phyloP scores from a whole-genome alignment of 1,284 basidiomycete genomes.

The Exobasidium cylindrosporum region DNA sequence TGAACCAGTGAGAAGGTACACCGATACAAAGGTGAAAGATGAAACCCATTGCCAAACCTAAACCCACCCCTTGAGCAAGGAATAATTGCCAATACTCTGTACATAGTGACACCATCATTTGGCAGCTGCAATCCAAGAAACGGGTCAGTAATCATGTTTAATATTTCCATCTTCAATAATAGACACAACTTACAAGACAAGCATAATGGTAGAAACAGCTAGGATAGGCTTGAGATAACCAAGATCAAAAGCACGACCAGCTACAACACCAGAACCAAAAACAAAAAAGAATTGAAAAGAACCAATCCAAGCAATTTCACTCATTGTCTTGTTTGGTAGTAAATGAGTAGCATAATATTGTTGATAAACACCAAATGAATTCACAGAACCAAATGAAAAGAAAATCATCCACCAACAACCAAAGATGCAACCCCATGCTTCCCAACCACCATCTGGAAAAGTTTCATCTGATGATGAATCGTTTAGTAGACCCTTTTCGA shows the following conservation, averaged over 20 bases:
- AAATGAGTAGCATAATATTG: neutral
- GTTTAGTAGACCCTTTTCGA: neutral
- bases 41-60: conserved; percentile 29
- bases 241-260: neutral
- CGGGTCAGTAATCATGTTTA: no score
- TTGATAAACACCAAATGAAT: conserved; percentile 22
- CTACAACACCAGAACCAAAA: conserved; percentile 26
- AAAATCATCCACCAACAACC: neutral
- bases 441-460: conserved; percentile 13
- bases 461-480: neutral
- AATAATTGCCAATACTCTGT: conserved; percentile 39
- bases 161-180: no score
- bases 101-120: conserved; percentile 39
- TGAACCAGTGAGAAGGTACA: conserved; percentile 27
- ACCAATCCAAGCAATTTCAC: conserved; percentile 16
- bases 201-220: neutral
- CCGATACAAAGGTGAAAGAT: conserved; percentile 15
- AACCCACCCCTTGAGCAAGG: conserved; percentile 36
- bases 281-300: conserved; percentile 27
- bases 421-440: conserved; percentile 2
- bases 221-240: neutral
- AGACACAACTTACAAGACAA: conserved; percentile 31
- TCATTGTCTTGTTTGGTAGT: neutral
- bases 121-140: conserved; percentile 26
- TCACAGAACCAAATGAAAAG: conserved; percentile 20